These are phyloP conservation scores for Eimeria acervulina DNA, from an alignment of 169 alveolate genomes.

Conservation along the genomic window DNA sequence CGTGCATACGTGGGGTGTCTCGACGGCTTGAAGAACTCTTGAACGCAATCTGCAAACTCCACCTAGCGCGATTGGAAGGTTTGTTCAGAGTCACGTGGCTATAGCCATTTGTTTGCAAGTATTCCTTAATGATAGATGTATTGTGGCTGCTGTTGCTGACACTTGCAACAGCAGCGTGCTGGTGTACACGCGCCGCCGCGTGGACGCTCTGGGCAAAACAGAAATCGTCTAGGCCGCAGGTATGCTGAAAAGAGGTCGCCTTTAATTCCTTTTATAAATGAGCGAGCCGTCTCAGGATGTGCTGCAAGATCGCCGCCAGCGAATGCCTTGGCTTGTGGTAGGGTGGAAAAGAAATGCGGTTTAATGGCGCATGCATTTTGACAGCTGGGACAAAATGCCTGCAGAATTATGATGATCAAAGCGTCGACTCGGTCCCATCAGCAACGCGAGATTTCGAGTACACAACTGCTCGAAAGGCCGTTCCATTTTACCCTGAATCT, in stretches of 20 bases:
- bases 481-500: constrained; percentile 73
- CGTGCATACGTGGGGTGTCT: constrained; percentile 35
- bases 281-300: not conserved
- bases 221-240: constrained; percentile 16
- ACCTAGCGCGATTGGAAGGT: not conserved
- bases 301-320: constrained; percentile 41
- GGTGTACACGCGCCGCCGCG: constrained; percentile 66
- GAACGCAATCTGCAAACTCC: not conserved
- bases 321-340: constrained; percentile 63
- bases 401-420: constrained; percentile 80
- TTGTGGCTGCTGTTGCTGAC: not conserved
- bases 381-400: too few species aligned
- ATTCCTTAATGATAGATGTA: not conserved
- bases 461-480: constrained; percentile 57
- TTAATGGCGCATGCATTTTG: not conserved
- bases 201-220: constrained; percentile 48
- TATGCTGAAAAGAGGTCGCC: not conserved
- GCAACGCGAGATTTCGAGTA: constrained; percentile 76
- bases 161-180: constrained; percentile 53
- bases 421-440: constrained; percentile 64
- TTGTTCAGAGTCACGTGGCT: not conserved
- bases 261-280: not conserved
- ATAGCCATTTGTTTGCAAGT: not conserved
- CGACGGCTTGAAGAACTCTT: not conserved
- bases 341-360: not conserved